Evolutionary conservation across 768 basidiomycete genomes (phyloP).

Genomic region (Serpula lacrymans): DNA sequence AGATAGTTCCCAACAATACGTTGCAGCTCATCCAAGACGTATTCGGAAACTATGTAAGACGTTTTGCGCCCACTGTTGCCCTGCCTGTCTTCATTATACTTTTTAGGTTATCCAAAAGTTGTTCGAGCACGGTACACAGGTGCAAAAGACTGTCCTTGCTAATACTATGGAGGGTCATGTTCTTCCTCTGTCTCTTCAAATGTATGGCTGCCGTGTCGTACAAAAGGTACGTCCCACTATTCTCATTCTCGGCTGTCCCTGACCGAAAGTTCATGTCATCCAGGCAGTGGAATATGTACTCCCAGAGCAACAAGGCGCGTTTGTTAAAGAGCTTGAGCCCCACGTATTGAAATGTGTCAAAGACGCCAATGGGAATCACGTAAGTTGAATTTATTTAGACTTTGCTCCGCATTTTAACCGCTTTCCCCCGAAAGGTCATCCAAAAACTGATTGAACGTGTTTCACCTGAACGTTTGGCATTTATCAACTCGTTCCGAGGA

Average conservation of each 20-base stretch:
- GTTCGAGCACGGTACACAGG: constrained; percentile 79
- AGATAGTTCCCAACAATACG: constrained; percentile 76
- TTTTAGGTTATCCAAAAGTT: constrained; percentile 87
- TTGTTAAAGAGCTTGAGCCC: constrained; percentile 77
- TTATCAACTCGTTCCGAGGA: constrained; percentile 72
- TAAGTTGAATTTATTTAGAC: constrained; percentile 34
- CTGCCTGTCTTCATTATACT: constrained; percentile 5
- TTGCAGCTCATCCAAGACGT: constrained; percentile 84
- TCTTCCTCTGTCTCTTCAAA: constrained; percentile 74
- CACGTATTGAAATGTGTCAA: constrained; percentile 84
- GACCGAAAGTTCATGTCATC: constrained; percentile 8
- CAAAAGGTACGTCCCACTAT: constrained; percentile 62
- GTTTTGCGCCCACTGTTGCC: background rate
- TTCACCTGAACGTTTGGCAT: constrained; percentile 68
- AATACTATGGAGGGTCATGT: constrained; percentile 76
- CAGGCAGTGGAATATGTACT: constrained; percentile 83
- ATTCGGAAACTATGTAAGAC: constrained; percentile 93
- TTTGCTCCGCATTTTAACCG: constrained; percentile 5
- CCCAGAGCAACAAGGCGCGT: constrained; percentile 69
- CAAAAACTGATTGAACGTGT: constrained; percentile 88
- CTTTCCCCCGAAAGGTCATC: constrained; percentile 51
- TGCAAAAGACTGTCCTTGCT: constrained; percentile 69
- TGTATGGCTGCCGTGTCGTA: constrained; percentile 96
- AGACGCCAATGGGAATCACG: constrained; percentile 93
- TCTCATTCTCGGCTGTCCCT: constrained; percentile 1